Conservation (phyloP, 139 green algal species). For the Coccomyxa sp. region DNA sequence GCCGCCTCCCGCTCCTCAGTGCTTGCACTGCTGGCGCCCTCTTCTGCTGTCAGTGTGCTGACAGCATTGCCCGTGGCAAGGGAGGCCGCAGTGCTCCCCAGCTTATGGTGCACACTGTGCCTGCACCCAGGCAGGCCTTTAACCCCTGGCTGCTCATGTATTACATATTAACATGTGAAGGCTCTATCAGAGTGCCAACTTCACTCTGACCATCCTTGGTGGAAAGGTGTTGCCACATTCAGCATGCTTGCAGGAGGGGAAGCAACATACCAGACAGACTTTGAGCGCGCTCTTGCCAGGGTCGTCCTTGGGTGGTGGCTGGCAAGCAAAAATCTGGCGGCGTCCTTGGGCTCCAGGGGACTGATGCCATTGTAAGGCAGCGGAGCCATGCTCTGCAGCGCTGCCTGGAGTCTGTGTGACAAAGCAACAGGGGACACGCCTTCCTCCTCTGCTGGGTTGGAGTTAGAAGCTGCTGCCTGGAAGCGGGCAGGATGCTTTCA, state of each 20-base stretch:
- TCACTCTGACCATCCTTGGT: not conserved
- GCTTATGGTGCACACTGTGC: not conserved
- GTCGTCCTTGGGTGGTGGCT: constrained; percentile 62
- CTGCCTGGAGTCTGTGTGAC: not conserved
- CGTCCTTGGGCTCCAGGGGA: not conserved
- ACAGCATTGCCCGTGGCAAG: constrained; percentile 10
- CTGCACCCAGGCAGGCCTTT: no score
- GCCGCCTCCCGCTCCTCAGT: constrained; percentile 33
- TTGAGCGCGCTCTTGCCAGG: not conserved
- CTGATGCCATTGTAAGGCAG: not conserved
- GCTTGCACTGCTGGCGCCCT: constrained; percentile 29
- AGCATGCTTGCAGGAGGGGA: not conserved
- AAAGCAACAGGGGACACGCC: not conserved
- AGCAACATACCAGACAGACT: not conserved
- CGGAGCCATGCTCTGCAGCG: not conserved
- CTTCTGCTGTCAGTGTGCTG: constrained; percentile 25
- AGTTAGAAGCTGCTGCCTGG: constrained; percentile 3
- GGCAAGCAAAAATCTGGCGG: constrained; percentile 48
- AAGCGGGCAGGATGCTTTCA: no score
- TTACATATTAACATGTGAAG: not conserved
- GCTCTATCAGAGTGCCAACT: not conserved
- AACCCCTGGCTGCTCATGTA: no score
- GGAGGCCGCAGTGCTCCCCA: not conserved
- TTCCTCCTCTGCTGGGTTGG: not conserved
- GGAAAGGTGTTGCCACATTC: no score